Evolutionary conservation across 1,284 basidiomycete genomes (phyloP).

Genomic region (Marasmius sp.): DNA sequence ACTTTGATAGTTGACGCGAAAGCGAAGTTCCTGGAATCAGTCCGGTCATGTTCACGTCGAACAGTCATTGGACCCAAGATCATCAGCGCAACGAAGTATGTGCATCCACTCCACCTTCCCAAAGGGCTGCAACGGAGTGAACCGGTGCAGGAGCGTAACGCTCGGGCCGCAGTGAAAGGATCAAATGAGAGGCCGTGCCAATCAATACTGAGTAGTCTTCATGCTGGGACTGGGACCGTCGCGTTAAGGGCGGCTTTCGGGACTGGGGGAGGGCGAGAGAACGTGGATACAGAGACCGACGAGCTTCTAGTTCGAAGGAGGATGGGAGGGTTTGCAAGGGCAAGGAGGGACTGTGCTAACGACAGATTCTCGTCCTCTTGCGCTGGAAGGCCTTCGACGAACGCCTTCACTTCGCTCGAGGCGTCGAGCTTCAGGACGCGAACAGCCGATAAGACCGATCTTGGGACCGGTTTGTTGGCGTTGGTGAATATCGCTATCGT

Average conservation of each 20-base stretch:
- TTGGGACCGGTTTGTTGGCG: constrained; percentile 17
- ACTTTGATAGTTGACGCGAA: no score
- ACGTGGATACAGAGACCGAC: constrained; percentile 4
- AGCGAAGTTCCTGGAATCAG: no score
- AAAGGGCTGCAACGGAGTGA: no score
- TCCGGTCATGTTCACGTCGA: no score
- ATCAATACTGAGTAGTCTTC: background rate
- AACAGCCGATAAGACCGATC: constrained; percentile 35
- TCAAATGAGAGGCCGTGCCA: background rate
- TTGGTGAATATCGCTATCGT: constrained; percentile 11
- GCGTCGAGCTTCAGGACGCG: constrained; percentile 44
- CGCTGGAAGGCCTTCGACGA: constrained; percentile 24
- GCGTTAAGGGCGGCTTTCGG: constrained; percentile 7
- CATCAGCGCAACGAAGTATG: no score
- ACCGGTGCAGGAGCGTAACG: no score
- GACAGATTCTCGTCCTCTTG: background rate
- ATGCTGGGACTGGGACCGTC: background rate
- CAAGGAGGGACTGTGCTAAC: background rate
- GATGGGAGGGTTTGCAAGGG: background rate
- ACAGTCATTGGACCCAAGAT: no score
- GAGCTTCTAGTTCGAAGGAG: background rate
- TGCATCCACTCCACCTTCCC: no score
- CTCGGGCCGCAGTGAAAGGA: no score
- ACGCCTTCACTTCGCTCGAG: constrained; percentile 49
- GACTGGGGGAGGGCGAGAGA: constrained; percentile 18